phyloP scores from a whole-genome alignment of 2,329 filamentous ascomycete species.

The Fusarium piperis region DNA sequence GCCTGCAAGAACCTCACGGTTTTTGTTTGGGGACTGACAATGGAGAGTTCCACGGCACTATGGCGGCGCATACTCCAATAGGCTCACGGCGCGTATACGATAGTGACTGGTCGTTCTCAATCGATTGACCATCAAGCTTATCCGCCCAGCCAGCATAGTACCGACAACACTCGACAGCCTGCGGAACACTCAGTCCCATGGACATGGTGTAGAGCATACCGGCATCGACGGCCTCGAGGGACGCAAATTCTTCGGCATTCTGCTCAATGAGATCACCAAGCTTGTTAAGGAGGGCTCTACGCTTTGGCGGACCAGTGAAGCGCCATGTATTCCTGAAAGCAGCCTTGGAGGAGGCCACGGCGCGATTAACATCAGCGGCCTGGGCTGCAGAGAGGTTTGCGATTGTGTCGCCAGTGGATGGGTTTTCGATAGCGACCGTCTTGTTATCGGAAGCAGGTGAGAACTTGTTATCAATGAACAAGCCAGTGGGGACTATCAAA shows the following conservation, averaged over 20 bases:
- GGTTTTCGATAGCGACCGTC: constrained; percentile 1
- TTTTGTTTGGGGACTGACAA: constrained; percentile 1
- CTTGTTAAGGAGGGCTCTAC: constrained; percentile 64
- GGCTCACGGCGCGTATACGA: constrained; percentile 63
- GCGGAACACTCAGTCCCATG: constrained; percentile 15
- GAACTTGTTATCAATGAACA: constrained; percentile 11
- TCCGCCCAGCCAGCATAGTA: constrained; percentile 18
- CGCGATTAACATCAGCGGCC: background rate
- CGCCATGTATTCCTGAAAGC: constrained; percentile 2
- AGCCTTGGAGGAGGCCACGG: background rate
- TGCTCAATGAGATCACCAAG: constrained; percentile 70
- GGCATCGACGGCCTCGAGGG: constrained; percentile 73
- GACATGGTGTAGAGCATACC: constrained; percentile 46
- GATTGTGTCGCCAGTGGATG: background rate
- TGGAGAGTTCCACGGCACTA: constrained; percentile 82
- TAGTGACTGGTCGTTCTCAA: background rate
- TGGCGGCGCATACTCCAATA: constrained; percentile 73
- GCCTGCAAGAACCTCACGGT: background rate
- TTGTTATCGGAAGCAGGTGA: background rate
- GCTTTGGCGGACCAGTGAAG: background rate
- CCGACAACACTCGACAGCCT: constrained; percentile 23
- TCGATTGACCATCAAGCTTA: constrained; percentile 8
- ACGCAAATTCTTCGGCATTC: constrained; percentile 54
- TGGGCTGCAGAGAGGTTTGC: constrained; percentile 3
- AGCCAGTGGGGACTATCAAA: background rate